Conservation (phyloP, 768 basidiomycete genomes). For the Chalciporus piperatus region DNA sequence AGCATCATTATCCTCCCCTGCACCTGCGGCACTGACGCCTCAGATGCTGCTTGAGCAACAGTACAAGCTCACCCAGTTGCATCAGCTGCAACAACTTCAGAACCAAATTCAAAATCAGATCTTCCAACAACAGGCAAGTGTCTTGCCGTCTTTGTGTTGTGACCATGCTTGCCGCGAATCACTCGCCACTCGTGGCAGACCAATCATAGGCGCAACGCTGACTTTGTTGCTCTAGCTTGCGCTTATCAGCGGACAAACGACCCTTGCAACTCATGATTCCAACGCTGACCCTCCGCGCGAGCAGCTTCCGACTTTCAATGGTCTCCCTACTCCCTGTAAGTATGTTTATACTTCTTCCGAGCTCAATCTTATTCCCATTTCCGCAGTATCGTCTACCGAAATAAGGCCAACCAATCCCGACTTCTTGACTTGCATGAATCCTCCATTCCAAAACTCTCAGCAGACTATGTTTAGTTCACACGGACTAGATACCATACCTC, state of each 20-base stretch:
- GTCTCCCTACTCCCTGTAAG: constrained; percentile 69
- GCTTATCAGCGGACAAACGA: constrained; percentile 51
- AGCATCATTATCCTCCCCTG: constrained; percentile 10
- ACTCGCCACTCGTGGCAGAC: constrained; percentile 3
- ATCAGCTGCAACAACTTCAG: constrained; percentile 74
- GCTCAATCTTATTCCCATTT: constrained; percentile 10
- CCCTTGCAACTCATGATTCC: constrained; percentile 35
- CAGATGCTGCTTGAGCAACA: constrained; percentile 70
- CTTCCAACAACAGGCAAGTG: constrained; percentile 82
- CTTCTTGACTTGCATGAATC: constrained; percentile 61
- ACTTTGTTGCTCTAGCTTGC: constrained; percentile 49
- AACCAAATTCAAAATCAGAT: constrained; percentile 86
- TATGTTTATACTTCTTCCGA: constrained; percentile 7
- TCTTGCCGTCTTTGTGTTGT: background rate
- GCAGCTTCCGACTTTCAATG: constrained; percentile 39
- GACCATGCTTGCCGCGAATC: background rate
- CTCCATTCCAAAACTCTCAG: constrained; percentile 38
- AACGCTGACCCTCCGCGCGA: constrained; percentile 35
- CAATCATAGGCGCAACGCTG: constrained; percentile 11
- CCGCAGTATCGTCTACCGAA: constrained; percentile 60
- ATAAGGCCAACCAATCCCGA: constrained; percentile 58
- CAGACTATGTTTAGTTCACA: constrained; percentile 26
- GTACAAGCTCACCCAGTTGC: constrained; percentile 73
- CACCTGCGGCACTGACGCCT: constrained; percentile 33
- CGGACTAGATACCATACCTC: constrained; percentile 23